Conservation (phyloP, 2,329 filamentous ascomycete species). For the Kalmusia sp. region DNA sequence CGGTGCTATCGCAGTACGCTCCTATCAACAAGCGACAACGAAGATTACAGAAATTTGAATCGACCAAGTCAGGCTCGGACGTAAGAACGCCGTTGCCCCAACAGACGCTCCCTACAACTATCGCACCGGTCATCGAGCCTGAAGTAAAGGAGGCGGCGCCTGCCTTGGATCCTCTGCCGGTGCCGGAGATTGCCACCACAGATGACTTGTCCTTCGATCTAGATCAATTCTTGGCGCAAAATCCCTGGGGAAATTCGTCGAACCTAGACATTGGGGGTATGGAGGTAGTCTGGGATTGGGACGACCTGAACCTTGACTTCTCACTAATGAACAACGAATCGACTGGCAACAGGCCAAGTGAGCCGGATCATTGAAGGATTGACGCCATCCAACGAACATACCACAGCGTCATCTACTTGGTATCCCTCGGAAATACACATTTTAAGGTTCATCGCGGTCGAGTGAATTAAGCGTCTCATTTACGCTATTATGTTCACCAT, state of each 20-base stretch:
- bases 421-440: too few species aligned
- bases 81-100: not conserved
- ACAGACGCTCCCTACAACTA: not conserved
- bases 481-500: too few species aligned
- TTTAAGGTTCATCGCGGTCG: too few species aligned
- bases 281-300: conserved; percentile 43
- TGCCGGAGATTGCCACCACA: conserved; percentile 10
- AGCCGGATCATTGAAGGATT: too few species aligned
- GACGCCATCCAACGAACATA: too few species aligned
- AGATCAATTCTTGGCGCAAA: conserved; percentile 36
- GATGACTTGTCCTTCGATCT: conserved; percentile 35
- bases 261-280: conserved; percentile 37
- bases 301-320: conserved; percentile 31
- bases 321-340: not conserved
- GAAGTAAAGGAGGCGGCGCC: not conserved
- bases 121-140: not conserved
- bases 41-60: conserved; percentile 3
- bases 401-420: too few species aligned
- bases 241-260: conserved; percentile 26
- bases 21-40: conserved; percentile 27
- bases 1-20: conserved; percentile 24
- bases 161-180: conserved; percentile 7
- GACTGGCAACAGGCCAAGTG: not conserved
- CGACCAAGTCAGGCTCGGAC: not conserved
- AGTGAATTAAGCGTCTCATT: too few species aligned